Percentiles rank a stretch among this genome's conserved stretches.
These are phyloP conservation scores for Gonapodya prolifera DNA, from an alignment of 192 early-diverging fungal species.

Conservation along the genomic window DNA sequence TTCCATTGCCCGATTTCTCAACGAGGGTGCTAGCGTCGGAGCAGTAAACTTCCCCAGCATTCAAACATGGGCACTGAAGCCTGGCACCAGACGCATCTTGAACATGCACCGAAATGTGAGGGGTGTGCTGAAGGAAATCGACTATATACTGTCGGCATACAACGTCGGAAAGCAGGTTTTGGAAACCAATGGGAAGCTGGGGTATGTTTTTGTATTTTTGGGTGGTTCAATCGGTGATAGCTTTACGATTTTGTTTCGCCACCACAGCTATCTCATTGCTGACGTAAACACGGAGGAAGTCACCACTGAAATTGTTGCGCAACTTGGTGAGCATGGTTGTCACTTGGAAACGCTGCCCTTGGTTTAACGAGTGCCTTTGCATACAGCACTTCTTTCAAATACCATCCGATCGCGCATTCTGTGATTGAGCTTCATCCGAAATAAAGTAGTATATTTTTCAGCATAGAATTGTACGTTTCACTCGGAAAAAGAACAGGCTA, in stretches of 20 bases:
- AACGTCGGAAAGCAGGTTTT: conserved; percentile 40
- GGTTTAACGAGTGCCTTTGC: no score
- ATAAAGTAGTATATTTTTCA: not conserved
- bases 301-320: conserved; percentile 31
- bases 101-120: conserved; percentile 33
- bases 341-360: no score
- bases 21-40: conserved; percentile 28
- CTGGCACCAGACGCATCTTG: conserved; percentile 23
- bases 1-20: conserved; percentile 22
- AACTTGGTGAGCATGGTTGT: conserved; percentile 10
- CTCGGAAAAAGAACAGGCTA: no score
- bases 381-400: conserved; percentile 24
- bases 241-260: not conserved
- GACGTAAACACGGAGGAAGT: conserved; percentile 27
- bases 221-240: no score
- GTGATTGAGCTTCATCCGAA: no score
- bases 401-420: conserved; percentile 32
- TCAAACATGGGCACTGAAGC: conserved; percentile 18
- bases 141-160: conserved; percentile 33
- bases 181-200: conserved; percentile 31
- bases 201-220: conserved; percentile 15
- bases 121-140: conserved; percentile 32
- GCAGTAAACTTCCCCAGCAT: conserved; percentile 35
- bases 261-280: conserved; percentile 17
- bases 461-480: not conserved